Base-by-base conservation (phyloP, 306 rosid genomes). In the Prunus salicina region DNA sequence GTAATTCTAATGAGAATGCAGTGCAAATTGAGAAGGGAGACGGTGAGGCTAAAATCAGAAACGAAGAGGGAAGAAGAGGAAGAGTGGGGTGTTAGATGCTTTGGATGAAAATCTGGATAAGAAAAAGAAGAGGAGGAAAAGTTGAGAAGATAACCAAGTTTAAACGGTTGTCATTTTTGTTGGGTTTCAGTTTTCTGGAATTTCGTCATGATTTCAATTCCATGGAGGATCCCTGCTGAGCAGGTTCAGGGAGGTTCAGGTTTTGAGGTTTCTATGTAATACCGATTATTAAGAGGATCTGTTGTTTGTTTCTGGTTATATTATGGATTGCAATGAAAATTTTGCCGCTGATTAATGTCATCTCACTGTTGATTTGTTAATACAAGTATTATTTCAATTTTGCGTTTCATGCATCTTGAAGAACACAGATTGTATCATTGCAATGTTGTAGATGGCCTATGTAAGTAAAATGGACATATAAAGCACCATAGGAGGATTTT, bases 41-140 rank as follows among this genome's bases (percentile, higher is more conserved):
- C 15, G 52, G 28, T 64, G 72, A 45, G 14, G 27, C 16, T 61
- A 65, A 75, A 46, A 74, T 61, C 24, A n/a, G 49, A 47, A 78
- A 7, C 8, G 25, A 64, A 57, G 77, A 63, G 24, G 65, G 67
- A 70, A 41, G 69, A 73, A 61, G 80, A 50, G 71, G 73, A 43
- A 12, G 76, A 74, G 28, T 45, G 60, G 11, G 57, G 60, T 60
- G 68, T 61, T 73, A 3, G 69, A 53, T 41, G 77, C 53, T 45
- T 53, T 20, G n/a, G 80, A 62, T 43, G 69, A 80, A 7, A 67
- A 74, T 25, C 71, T 28, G 52, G 20, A 73, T 57, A 73, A 25
- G 58, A 82, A 79, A 58, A 78, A 69, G 76, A 82, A 71, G 69
- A 82, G 71, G 64, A 74, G 61, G 69, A 68, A 62, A 20, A 38